Percentiles rank a stretch among this genome's conserved stretches.
Conservation (phyloP, 768 basidiomycete genomes). For the Rhodotorula diobovata region DNA sequence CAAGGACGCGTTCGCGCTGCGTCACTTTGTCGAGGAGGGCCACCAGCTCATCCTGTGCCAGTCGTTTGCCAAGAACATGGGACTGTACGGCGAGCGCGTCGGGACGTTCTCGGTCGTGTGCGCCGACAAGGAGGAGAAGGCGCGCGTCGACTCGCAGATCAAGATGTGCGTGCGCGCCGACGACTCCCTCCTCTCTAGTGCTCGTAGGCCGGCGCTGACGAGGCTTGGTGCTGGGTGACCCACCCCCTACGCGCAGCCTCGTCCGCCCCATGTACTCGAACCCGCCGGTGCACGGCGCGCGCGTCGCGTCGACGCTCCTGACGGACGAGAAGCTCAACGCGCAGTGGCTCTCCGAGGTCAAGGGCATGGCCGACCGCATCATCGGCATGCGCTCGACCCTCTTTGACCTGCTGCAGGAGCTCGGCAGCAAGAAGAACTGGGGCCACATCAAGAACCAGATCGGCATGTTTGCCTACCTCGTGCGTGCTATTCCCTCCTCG, state of each 20-base stretch:
- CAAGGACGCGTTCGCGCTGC: constrained; percentile 88
- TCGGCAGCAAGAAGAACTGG: constrained; percentile 89
- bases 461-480: constrained; percentile 70
- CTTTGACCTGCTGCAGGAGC: constrained; percentile 64
- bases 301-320: constrained; percentile 80
- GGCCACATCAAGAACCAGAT: constrained; percentile 93
- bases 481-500: not conserved
- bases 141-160: constrained; percentile 75
- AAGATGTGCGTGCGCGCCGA: constrained; percentile 62
- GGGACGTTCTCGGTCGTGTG: constrained; percentile 86
- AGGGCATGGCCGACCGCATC: constrained; percentile 87
- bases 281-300: constrained; percentile 85
- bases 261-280: constrained; percentile 98
- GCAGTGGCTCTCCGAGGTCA: constrained; percentile 73
- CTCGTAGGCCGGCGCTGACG: no score
- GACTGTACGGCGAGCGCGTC: constrained; percentile 88
- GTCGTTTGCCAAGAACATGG: constrained; percentile 96
- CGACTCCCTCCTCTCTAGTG: not conserved
- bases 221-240: constrained; percentile 7
- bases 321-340: constrained; percentile 67
- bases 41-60: constrained; percentile 89
- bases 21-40: constrained; percentile 88
- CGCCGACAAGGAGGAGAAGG: constrained; percentile 60
- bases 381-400: constrained; percentile 84
- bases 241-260: constrained; percentile 48